Evolutionary conservation across 345 rosid species (phyloP).

Genomic region (Sisymbrium irio): DNA sequence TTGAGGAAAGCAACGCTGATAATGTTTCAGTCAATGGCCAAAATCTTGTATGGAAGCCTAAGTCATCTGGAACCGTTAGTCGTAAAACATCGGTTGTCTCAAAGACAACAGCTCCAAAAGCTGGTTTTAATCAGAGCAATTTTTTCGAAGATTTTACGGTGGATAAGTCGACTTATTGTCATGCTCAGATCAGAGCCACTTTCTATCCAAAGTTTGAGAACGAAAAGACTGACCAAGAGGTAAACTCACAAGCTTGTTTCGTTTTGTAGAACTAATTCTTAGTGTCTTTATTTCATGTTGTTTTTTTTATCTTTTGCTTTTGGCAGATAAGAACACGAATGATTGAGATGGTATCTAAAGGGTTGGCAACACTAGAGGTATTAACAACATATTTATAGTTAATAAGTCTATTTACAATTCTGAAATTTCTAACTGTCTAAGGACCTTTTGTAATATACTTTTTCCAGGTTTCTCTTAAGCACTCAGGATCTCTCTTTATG

Average conservation of each 20-base stretch:
- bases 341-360: conserved; percentile 88
- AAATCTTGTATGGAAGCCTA: conserved; percentile 49
- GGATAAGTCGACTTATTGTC: conserved; percentile 59
- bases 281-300: background rate
- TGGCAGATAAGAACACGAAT: conserved; percentile 77
- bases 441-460: conserved; percentile 20
- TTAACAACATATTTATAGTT: background rate
- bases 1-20: conserved; percentile 37
- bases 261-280: background rate
- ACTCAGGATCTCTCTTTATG: conserved; percentile 98
- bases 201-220: conserved; percentile 98
- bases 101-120: conserved; percentile 24
- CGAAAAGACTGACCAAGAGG: conserved; percentile 99
- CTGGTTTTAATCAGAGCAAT: conserved; percentile 42
- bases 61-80: conserved; percentile 55
- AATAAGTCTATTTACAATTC: background rate
- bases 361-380: conserved; percentile 89
- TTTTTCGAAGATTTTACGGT: conserved; percentile 57
- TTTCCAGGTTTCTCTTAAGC: conserved; percentile 85
- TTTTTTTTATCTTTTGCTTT: background rate
- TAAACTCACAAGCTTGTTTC: conserved; percentile 12
- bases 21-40: conserved; percentile 29
- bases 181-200: conserved; percentile 86
- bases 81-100: background rate
- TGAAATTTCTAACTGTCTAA: conserved; percentile 1